Percentiles rank a stretch among this genome's conserved stretches.
Evolutionary conservation across 73 alveolate species (phyloP).

Genomic region (Loxodes magnus): DNA sequence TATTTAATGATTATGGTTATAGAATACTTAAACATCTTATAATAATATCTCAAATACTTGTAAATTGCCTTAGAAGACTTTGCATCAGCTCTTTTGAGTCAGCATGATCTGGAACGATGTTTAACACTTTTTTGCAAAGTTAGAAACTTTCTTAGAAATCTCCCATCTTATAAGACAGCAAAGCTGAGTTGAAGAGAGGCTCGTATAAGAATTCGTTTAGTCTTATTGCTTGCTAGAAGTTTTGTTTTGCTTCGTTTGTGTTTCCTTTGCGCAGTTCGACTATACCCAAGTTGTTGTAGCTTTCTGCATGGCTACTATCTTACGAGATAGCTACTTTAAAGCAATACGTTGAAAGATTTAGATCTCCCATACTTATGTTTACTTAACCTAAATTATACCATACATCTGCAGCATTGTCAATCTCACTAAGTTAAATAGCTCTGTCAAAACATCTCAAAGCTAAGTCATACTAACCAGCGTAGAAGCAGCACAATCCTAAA

Average conservation of each 20-base stretch:
- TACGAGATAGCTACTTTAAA: constrained; percentile 67
- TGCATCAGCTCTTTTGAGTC: constrained; percentile 77
- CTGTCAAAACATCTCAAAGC: constrained; percentile 85
- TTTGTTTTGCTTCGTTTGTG: constrained; percentile 84
- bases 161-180: constrained; percentile 56
- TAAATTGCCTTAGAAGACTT: constrained; percentile 34
- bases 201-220: constrained; percentile 71
- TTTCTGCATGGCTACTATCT: constrained; percentile 83
- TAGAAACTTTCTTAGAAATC: constrained; percentile 74
- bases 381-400: constrained; percentile 85
- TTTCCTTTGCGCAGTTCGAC: constrained; percentile 87
- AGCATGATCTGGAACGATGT: constrained; percentile 68
- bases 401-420: constrained; percentile 68
- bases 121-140: constrained; percentile 51
- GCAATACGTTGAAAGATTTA: constrained; percentile 70
- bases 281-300: constrained; percentile 88
- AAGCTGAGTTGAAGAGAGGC: constrained; percentile 86
- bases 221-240: constrained; percentile 48
- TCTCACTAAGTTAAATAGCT: constrained; percentile 80
- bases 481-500: constrained; percentile 95
- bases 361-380: constrained; percentile 87
- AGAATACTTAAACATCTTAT: no score
- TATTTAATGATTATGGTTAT: no score
- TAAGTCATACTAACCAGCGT: constrained; percentile 94
- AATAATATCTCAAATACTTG: constrained; percentile 18